A percentile compares a stretch with the other conserved stretches of the same genome.
These are phyloP conservation scores for Paramecium sonneborni DNA, from an alignment of 73 alveolate genomes.

Conservation along the genomic window DNA sequence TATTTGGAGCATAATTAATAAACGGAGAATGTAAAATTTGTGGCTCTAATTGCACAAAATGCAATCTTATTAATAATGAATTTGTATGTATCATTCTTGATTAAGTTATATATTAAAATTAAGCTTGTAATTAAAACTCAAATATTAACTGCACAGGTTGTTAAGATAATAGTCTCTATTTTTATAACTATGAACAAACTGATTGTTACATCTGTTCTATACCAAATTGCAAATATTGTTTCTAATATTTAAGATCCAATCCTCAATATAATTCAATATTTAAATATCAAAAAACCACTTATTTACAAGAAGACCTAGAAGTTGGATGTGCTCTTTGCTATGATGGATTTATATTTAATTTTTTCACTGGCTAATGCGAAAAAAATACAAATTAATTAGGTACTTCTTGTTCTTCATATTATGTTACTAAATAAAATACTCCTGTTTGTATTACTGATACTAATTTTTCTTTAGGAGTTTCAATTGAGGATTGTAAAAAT, in stretches of 20 bases:
- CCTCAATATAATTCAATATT: background rate
- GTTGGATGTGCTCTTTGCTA: background rate
- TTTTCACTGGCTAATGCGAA: background rate
- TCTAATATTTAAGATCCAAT: background rate
- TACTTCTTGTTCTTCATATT: background rate
- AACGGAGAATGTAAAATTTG: background rate
- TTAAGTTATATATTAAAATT: background rate
- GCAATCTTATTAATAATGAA: background rate
- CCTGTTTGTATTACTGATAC: background rate
- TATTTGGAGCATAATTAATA: background rate
- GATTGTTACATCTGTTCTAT: background rate
- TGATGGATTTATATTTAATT: background rate
- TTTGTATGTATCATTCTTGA: background rate
- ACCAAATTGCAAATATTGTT: background rate
- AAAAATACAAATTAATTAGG: background rate
- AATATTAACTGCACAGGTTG: background rate
- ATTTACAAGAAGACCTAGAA: background rate
- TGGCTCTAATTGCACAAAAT: background rate
- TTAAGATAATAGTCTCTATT: background rate
- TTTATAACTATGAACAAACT: background rate
- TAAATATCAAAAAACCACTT: background rate
- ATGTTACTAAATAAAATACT: background rate
- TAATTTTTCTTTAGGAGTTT: background rate
- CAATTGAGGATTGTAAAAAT: background rate
- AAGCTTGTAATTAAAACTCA: background rate